Evolutionary conservation across 1,284 basidiomycete genomes (phyloP).

Genomic region (Tausonia pullulans): DNA sequence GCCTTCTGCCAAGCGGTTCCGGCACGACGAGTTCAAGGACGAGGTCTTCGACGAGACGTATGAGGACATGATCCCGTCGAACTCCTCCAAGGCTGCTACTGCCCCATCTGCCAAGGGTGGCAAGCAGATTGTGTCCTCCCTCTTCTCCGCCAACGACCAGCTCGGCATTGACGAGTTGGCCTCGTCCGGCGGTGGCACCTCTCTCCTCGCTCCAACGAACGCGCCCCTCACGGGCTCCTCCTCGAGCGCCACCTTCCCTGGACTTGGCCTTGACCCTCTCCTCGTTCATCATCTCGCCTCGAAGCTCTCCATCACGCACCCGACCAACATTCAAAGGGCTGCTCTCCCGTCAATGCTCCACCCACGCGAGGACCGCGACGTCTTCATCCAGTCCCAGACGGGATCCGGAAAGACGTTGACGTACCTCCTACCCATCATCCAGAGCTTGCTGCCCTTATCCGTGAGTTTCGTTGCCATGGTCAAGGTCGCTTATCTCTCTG

Average conservation of each 20-base stretch:
- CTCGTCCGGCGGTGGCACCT: constrained; percentile 22
- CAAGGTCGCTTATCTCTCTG: too few species aligned
- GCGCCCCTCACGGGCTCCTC: constrained; percentile 23
- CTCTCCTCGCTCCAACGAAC: constrained; percentile 26
- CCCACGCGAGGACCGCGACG: constrained; percentile 47
- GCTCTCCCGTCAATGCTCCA: constrained; percentile 63
- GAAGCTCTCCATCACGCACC: constrained; percentile 74
- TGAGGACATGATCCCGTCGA: constrained; percentile 10
- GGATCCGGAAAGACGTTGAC: constrained; percentile 96
- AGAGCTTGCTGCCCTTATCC: constrained; percentile 81
- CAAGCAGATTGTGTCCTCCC: constrained; percentile 74
- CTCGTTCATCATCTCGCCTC: constrained; percentile 64
- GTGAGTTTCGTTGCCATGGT: too few species aligned
- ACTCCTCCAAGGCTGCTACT: constrained; percentile 5
- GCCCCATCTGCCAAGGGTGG: constrained; percentile 21
- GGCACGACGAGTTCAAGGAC: constrained; percentile 11
- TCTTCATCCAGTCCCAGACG: constrained; percentile 94
- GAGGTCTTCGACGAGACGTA: constrained; percentile 16
- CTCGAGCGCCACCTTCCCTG: constrained; percentile 46
- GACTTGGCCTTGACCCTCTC: constrained; percentile 69
- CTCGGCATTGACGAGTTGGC: constrained; percentile 30
- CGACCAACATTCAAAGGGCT: constrained; percentile 82
- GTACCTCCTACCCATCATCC: constrained; percentile 89
- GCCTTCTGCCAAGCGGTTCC: constrained; percentile 7
- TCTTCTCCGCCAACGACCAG: constrained; percentile 70